These are phyloP conservation scores for Cutaneotrichosporon mucoides DNA, from an alignment of 1,284 basidiomycete genomes.

Conservation along the genomic window DNA sequence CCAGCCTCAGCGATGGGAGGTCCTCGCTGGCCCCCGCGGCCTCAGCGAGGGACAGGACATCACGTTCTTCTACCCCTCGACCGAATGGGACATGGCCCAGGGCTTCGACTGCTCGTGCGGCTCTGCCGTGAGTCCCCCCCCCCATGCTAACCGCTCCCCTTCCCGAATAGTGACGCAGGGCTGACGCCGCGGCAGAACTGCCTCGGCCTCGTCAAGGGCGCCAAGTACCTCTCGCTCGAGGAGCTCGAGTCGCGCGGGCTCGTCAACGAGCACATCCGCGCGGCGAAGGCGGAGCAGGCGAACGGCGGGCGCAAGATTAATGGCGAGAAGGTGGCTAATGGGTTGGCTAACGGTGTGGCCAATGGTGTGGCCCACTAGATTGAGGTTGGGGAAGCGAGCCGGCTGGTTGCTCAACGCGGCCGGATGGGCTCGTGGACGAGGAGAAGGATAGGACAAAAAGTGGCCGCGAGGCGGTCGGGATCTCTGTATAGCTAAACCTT, in stretches of 20 bases:
- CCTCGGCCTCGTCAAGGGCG: conserved; percentile 49
- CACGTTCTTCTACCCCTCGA: conserved; percentile 64
- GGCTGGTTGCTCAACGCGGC: too few species aligned
- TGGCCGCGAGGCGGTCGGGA: too few species aligned
- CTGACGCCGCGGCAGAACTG: conserved; percentile 35
- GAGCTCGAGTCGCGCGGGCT: conserved; percentile 42
- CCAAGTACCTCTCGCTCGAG: conserved; percentile 42
- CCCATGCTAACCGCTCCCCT: too few species aligned
- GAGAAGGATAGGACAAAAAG: too few species aligned
- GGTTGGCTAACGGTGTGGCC: background rate
- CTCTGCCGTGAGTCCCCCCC: conserved; percentile 36
- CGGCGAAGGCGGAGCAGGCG: conserved; percentile 36
- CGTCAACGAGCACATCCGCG: conserved; percentile 46
- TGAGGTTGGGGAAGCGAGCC: background rate
- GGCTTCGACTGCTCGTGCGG: conserved; percentile 60
- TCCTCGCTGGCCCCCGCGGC: conserved; percentile 46
- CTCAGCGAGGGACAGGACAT: conserved; percentile 51
- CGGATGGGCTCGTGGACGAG: too few species aligned
- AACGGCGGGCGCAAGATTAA: background rate
- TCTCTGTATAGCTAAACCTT: too few species aligned
- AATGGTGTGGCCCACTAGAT: background rate
- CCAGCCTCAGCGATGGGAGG: conserved; percentile 49
- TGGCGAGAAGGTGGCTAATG: background rate
- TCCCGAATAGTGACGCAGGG: background rate
- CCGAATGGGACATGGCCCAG: conserved; percentile 68